These are phyloP conservation scores for Aureobasidium sp. DNA, from an alignment of 2,329 filamentous ascomycete genomes.

Conservation along the genomic window DNA sequence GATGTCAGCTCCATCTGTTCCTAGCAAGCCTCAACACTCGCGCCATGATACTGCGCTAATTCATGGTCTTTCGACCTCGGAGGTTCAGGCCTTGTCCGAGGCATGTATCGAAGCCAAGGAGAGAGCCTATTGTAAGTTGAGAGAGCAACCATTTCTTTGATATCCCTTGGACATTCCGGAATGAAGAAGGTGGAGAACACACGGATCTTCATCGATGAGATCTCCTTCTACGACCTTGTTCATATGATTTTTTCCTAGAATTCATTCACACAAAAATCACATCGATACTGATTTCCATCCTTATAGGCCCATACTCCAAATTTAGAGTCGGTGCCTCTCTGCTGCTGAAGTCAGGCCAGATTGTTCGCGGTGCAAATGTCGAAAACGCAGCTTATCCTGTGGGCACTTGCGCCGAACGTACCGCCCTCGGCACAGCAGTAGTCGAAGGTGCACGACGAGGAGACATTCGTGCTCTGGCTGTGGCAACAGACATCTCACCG, in stretches of 20 bases:
- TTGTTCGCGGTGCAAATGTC: conserved; percentile 71
- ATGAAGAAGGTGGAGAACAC: too few relatives aligned
- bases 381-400: conserved; percentile 93
- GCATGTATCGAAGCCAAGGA: conserved; percentile 65
- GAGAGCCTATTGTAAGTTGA: conserved; percentile 66
- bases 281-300: not conserved
- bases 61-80: conserved; percentile 50
- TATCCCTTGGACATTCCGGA: too few relatives aligned
- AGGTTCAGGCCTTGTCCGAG: conserved; percentile 58
- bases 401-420: conserved; percentile 89
- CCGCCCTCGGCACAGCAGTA: conserved; percentile 77
- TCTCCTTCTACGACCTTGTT: too few relatives aligned
- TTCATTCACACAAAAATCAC: not conserved
- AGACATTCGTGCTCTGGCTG: conserved; percentile 70
- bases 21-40: conserved; percentile 29
- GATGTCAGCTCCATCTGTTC: conserved; percentile 12
- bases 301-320: conserved; percentile 68
- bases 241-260: too few relatives aligned
- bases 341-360: conserved; percentile 47
- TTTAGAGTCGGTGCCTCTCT: conserved; percentile 86
- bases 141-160: not conserved
- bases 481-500: conserved; percentile 63
- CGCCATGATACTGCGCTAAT: conserved; percentile 37
- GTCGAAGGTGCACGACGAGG: conserved; percentile 39
- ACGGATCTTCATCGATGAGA: too few relatives aligned